A percentile compares a stretch with the other conserved stretches of the same genome.
phyloP scores from a whole-genome alignment of 129 eudicot species.

The Solidago caesia region DNA sequence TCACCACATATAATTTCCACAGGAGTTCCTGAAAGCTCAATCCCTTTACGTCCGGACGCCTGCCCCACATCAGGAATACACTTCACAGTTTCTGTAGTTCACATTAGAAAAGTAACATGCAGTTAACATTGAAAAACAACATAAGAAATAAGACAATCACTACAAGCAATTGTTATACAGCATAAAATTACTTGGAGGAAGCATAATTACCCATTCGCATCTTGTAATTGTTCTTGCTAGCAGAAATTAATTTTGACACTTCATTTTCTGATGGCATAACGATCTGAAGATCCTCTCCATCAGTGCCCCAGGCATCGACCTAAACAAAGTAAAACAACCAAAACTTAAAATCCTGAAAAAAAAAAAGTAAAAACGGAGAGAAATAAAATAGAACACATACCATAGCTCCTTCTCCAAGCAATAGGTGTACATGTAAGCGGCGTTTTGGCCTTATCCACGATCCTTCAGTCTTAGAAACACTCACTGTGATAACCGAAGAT shows the following conservation, averaged over 20 bases:
- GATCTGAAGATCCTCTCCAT: constrained; percentile 69
- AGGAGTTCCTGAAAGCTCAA: constrained; percentile 68
- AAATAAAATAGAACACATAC: constrained; percentile 30
- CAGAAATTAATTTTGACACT: constrained; percentile 46
- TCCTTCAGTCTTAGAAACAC: constrained; percentile 70
- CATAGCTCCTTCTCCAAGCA: constrained; percentile 83
- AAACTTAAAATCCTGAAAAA: not conserved
- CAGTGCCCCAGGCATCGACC: constrained; percentile 85
- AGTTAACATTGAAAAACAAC: not conserved
- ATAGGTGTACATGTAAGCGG: constrained; percentile 61
- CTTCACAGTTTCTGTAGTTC: constrained; percentile 61
- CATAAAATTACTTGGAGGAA: not conserved
- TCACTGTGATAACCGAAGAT: constrained; percentile 60
- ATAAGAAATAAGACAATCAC: not conserved
- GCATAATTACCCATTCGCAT: constrained; percentile 50
- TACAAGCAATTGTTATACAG: not conserved
- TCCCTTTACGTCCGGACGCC: constrained; percentile 55
- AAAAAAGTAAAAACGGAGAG: not conserved
- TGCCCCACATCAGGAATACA: constrained; percentile 65
- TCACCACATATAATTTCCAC: constrained; percentile 66
- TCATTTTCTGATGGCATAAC: constrained; percentile 61
- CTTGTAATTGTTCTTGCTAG: constrained; percentile 47
- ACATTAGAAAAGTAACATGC: not conserved
- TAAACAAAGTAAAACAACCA: constrained; percentile 8
- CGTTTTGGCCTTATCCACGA: constrained; percentile 77